Base-by-base conservation (phyloP, 371 early-diverging fungal species). In the Rhizomucor pusillus region DNA sequence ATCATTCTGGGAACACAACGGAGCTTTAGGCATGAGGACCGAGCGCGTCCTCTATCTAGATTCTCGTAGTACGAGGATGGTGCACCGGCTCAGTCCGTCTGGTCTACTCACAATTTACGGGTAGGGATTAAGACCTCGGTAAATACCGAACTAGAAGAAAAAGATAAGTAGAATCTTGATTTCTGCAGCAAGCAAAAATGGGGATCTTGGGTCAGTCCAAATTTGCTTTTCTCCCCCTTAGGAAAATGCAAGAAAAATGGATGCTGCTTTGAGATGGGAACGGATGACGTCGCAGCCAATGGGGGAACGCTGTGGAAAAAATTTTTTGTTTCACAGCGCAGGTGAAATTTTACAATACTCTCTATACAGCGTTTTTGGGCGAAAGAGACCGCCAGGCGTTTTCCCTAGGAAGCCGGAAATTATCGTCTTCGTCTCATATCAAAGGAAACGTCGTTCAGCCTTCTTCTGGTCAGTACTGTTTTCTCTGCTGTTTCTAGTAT, bases 391-490 rank as follows among this genome's bases (percentile, higher is more conserved):
- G 11, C 35, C 2, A 33, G 39, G 36, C 16, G 39, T 37, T 50
- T 50, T 33, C 49, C 37, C 50, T 50, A 29, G 7, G 29, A 29
- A 29, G 7, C 29, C 29, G 29, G 29, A 29, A 29, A 29, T 29
- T 29, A 29, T 29, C 29, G 29, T 29, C 29, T 29, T 29, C 29
- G 29, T 29, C 29, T 29, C 7, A 29, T 29, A 29, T 7, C 43
- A 47, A 47, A 22, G 25, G 23, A 47, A 47, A 47, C 9, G 24
- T 14, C 11, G 14, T 20, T 45, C 18, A 18, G 56, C 48, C 48
- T 40, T 48, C 36, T 41, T 55, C 48, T 55, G 47, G 56, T 55
- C 56, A 55, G 56, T 55, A 47, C 46, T 39, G 22, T 22, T 50
- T 23, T 43, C 47, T 47, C 29, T 52, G 25, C 29, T 37, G 19